A percentile compares a stretch with the other conserved stretches of the same genome.
These are phyloP conservation scores for Medicago truncatula DNA, from an alignment of 306 rosid genomes.

Conservation along the genomic window MtrunA17r5.0-ANR NC_053042.1:49018501-49019000, in stretches of 20 bases:
- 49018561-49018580: slow-evolving; percentile 95
- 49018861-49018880: background rate
- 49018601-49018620: background rate
- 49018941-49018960: background rate
- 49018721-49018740: slow-evolving; percentile 67
- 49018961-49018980: background rate
- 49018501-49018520: slow-evolving; percentile 84
- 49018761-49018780: background rate
- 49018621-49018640: slow-evolving; percentile 5
- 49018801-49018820: background rate
- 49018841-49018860: background rate
- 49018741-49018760: slow-evolving; percentile 83
- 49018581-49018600: slow-evolving; percentile 85
- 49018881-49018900: background rate
- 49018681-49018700: slow-evolving; percentile 52
- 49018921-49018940: slow-evolving; percentile 1
- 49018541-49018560: slow-evolving; percentile 72
- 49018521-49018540: slow-evolving; percentile 69
- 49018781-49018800: background rate
- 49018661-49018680: background rate
- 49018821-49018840: background rate
- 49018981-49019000: background rate
- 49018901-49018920: background rate
- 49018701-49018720: slow-evolving; percentile 69
- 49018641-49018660: background rate